Evolutionary conservation across 1,284 basidiomycete species (phyloP).

Genomic region (Bondarzewia mesenterica): DNA sequence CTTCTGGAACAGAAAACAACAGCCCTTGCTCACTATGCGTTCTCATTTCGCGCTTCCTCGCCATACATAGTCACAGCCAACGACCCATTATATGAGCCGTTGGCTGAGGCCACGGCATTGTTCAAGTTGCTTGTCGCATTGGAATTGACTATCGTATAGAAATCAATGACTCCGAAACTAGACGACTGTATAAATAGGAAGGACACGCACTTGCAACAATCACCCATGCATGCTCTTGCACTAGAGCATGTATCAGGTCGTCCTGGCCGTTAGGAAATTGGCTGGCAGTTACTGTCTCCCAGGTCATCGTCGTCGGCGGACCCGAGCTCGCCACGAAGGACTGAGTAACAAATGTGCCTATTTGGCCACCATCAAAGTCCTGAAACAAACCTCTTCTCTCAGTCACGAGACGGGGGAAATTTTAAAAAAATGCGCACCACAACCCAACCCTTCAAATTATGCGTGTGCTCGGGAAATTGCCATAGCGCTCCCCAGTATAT

Average conservation of each 20-base stretch:
- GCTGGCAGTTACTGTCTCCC: slow-evolving; percentile 10
- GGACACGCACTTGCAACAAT: slow-evolving; percentile 15
- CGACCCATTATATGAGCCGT: slow-evolving; percentile 16
- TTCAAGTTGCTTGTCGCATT: slow-evolving; percentile 15
- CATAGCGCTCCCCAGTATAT: slow-evolving; percentile 34
- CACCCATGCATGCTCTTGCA: slow-evolving; percentile 17
- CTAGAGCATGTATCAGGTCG: slow-evolving; percentile 12
- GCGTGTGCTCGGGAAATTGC: slow-evolving; percentile 18
- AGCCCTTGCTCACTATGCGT: slow-evolving; percentile 18
- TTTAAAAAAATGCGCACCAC: slow-evolving; percentile 21
- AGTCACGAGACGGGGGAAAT: background rate
- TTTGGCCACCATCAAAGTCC: slow-evolving; percentile 19
- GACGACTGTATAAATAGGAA: background rate
- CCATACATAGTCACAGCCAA: slow-evolving; percentile 15
- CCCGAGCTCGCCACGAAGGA: slow-evolving; percentile 14
- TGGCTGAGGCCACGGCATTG: slow-evolving; percentile 12
- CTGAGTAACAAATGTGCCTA: slow-evolving; percentile 16
- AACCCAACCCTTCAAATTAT: slow-evolving; percentile 30
- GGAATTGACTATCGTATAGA: slow-evolving; percentile 12
- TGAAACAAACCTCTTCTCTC: slow-evolving; percentile 1
- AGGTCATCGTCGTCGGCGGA: slow-evolving; percentile 11
- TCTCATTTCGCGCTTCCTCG: slow-evolving; percentile 21
- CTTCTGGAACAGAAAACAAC: no score
- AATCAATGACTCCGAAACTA: background rate
- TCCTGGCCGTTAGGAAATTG: slow-evolving; percentile 9